Evolutionary conservation across 306 rosid genomes (phyloP).

Genomic region (Trifolium repens): DNA sequence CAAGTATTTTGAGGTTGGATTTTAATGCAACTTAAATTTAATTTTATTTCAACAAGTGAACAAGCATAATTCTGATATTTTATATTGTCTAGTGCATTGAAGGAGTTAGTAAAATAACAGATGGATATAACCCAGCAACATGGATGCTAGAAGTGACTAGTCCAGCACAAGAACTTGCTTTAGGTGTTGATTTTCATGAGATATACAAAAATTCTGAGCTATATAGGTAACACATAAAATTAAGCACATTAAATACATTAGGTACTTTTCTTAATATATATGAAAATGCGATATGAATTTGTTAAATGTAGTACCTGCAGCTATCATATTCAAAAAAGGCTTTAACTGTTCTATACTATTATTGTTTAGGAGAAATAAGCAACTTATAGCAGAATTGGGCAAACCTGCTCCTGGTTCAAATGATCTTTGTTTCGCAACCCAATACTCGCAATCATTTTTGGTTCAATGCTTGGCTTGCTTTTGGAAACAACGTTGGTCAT

Average conservation of each 20-base stretch:
- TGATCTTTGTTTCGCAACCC: constrained; percentile 64
- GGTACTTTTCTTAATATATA: too few relatives aligned
- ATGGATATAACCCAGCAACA: background rate
- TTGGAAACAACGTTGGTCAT: constrained; percentile 70
- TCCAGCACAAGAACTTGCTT: background rate
- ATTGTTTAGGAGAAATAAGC: constrained; percentile 76
- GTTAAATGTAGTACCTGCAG: too few relatives aligned
- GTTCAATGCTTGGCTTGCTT: constrained; percentile 76
- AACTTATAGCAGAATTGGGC: constrained; percentile 63
- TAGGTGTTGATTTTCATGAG: background rate
- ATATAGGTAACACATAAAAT: background rate
- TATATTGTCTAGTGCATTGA: background rate
- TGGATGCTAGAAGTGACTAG: background rate
- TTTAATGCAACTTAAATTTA: background rate
- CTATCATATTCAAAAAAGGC: background rate
- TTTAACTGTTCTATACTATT: constrained; percentile 1
- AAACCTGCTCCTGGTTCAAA: constrained; percentile 59
- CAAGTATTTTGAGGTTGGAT: background rate
- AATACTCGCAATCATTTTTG: constrained; percentile 51
- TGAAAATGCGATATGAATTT: too few relatives aligned
- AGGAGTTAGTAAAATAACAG: background rate
- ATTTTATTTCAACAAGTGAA: background rate
- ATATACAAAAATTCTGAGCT: background rate
- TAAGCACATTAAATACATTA: too few relatives aligned
- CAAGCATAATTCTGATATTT: background rate